Evolutionary conservation across 495 filamentous ascomycete species (phyloP), one percentile per base, ranked within the genome.

Genomic region (Talaromyces nanjingensis): DNA sequence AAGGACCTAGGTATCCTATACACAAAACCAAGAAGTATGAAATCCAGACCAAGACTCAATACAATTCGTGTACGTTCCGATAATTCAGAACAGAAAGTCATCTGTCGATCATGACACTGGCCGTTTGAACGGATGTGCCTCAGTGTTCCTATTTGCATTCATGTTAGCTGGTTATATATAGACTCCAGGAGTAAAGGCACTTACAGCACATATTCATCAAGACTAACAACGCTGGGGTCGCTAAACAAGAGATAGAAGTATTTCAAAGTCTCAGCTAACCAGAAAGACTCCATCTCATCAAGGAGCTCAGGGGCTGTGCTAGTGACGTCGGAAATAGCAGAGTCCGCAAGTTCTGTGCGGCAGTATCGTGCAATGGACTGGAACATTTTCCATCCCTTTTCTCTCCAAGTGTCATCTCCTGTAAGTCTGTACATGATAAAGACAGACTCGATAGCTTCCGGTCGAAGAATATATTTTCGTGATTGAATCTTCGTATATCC

Each of bases 361-460:
- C 91, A 93, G 64, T 86, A 74, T 63, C 81, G 80, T 31, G 86
- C 76, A 66, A 96, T 83, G 8, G 91, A 83, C 69, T 88, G 75
- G 71, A 92, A 96, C 92, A 97, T 97, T 58, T 85, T 82, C 92
- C 92, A 97, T 20, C 92, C 92, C 67, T 90, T 89, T 63, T 89
- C 85, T 62, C 91, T 90, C 91, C 91, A 97, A 55, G 76, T 72
- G 0, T 81, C 73, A 62, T 94, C 89, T 60, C 91, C 92, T 0
- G 92, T 96, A 66, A 94, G 87, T 69, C 92, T 90, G 79, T 90
- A 96, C 89, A 96, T 91, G 79, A 96, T 92, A 82, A 91, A 97
- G 14, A 97, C 91, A 1, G 91, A 96, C 73, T 97, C 92, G 66
- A 97, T 96, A 3, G 92, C 92, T 79, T 97, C 92, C 53, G 92